Base-by-base conservation (phyloP, 2,329 filamentous ascomycete genomes). In the Diaporthe citri region DNA sequence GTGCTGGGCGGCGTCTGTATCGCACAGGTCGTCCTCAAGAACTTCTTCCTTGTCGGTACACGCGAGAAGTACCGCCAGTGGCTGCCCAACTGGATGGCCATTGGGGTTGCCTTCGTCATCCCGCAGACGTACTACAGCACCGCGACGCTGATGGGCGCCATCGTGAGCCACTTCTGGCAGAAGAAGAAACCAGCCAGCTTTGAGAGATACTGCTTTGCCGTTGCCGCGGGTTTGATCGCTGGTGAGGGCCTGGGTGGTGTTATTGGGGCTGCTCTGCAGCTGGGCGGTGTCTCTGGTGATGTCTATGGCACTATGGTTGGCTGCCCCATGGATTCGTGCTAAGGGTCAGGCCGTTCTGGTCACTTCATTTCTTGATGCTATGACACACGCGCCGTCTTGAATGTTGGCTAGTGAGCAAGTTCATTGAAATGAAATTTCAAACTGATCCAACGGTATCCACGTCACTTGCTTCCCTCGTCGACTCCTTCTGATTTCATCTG, bases 161-260 rank as follows among this genome's bases (percentile, higher is more conserved):
- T 88, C 22, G 79, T 87, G 22, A 87, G 89, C 20, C 86, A 84
- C 69, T 73, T 87, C 76, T 93, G 90, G 90, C 85, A 83, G 67
- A 90, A 87, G 84, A 87, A 84, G 79, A 87, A 85, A 77, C 84
- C 88, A 13, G 84, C 83, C 71, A 84, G 81, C 60, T 92, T 90
- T 80, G 90, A 91, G 75, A 84, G 90, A 39, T 91, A 89, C 78
- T 89, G 88, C 22, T 92, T 90, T 78, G 90, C 90, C 13, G 84
- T 92, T 66, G 90, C 88, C 5, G 88, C 89, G 52, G 90, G 90
- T 62, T 84, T 91, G 77, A 92, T 92, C 80, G 90, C 90, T 5
- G 90, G 90, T 8, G 90, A 92, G 82, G 90, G 90, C 72, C 87
- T 92, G 72, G 90, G 90, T 52, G 90, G 90, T 77, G 89, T 92